Evolutionary conservation across 768 basidiomycete genomes (phyloP).

Genomic region (Termitomyces sp.): DNA sequence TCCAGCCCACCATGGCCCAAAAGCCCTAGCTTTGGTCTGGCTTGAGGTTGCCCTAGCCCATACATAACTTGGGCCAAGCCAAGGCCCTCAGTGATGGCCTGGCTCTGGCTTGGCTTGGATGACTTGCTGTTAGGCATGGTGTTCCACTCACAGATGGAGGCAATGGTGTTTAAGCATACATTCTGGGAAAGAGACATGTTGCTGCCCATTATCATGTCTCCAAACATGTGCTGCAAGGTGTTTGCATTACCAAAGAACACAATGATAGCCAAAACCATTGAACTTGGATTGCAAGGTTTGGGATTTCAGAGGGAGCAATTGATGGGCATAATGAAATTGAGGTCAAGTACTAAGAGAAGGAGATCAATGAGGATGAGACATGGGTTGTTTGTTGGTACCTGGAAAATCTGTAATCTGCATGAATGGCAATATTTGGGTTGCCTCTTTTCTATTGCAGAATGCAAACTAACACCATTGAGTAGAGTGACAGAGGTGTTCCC

Average conservation of each 20-base stretch:
- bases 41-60: too few species aligned
- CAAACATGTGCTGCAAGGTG: slow-evolving; percentile 69
- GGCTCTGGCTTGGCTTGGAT: too few species aligned
- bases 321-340: slow-evolving; percentile 98
- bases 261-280: slow-evolving; percentile 95
- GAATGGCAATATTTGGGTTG: slow-evolving; percentile 1
- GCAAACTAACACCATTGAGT: slow-evolving; percentile 73
- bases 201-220: slow-evolving; percentile 51
- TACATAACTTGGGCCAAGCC: too few species aligned
- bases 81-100: too few species aligned
- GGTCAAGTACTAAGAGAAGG: slow-evolving; percentile 81
- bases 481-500: slow-evolving; percentile 83
- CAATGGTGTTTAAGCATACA: slow-evolving; percentile 84
- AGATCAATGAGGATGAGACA: slow-evolving; percentile 82
- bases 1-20: too few species aligned
- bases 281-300: slow-evolving; percentile 91
- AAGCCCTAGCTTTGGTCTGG: too few species aligned
- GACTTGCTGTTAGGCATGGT: slow-evolving; percentile 94
- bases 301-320: slow-evolving; percentile 94
- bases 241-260: slow-evolving; percentile 93
- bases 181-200: slow-evolving; percentile 51
- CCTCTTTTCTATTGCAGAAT: slow-evolving; percentile 46
- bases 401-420: slow-evolving; percentile 43
- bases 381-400: slow-evolving; percentile 62
- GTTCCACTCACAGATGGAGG: slow-evolving; percentile 90